Evolutionary conservation across 78 protist genomes (phyloP), one percentile per base, ranked within the genome.

Genomic region (Dictyostelium firmibasis): DNA sequence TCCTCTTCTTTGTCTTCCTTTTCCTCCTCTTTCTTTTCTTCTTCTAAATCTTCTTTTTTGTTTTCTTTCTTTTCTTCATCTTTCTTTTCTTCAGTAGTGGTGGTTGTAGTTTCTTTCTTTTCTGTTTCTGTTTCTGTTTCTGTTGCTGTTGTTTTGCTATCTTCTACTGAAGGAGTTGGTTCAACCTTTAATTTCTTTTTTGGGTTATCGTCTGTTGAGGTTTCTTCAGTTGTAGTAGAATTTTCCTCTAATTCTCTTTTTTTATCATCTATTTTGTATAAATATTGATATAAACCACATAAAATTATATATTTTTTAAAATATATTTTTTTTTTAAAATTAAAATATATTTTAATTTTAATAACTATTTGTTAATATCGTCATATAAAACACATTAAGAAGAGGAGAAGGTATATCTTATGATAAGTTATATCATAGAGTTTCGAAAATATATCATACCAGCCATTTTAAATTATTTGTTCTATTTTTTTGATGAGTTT

Each of bases 191-290:
- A 60, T 50, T 47, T 36, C 57, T 70, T 60, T 41, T 84, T 84
- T 84, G 53, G 25, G 0, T 13, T 20, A 20, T 36, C 79, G 14
- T 84, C 38, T 67, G 36, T 14, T 38, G 36, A 33, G 11, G 44
- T 31, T 25, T 53, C 78, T 44, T 83, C 87, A 16, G 6, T 23
- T 18, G 47, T 83, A 2, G 50, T 36, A 9, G 75, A 2, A 27
- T 44, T 76, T 76, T 57, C 93, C 7, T 81, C 86, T 35, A 82
- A 50, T 57, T 82, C 60, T 57, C 50, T 38, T 60, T 82, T 82
- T 82, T 77, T 77, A 77, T 77, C 83, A 18, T 67, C 75, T 67
- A 25, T 36, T 35, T 35, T 74, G 36, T 72, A 33, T 31, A 3
- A 36, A 20, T 20, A 75, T 4, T 33, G 11, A 16, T 75, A 74